Evolutionary conservation across 305 asterid genomes (phyloP).

Genomic region (Plantago coronopus): DNA sequence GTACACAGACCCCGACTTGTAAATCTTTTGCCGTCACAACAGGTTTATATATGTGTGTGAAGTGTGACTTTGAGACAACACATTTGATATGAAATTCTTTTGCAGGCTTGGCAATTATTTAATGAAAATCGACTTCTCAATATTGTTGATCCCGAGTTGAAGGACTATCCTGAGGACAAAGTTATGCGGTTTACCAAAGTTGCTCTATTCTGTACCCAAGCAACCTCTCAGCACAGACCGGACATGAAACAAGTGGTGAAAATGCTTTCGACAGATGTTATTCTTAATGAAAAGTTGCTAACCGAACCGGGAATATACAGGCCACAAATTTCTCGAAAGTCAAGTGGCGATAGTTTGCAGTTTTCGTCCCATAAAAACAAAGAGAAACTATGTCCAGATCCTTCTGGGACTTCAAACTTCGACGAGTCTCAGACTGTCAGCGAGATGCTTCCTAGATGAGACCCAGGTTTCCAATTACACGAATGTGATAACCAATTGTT

Average conservation of each 20-base stretch:
- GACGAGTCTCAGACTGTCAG: constrained; percentile 33
- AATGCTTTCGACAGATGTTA: constrained; percentile 61
- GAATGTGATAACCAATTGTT: constrained; percentile 10
- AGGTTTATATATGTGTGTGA: background rate
- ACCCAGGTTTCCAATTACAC: constrained; percentile 1
- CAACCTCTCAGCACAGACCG: constrained; percentile 64
- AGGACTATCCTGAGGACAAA: constrained; percentile 46
- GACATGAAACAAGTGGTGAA: constrained; percentile 72
- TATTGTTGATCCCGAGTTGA: constrained; percentile 59
- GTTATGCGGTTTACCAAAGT: constrained; percentile 52
- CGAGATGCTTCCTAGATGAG: constrained; percentile 61
- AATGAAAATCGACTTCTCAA: constrained; percentile 55
- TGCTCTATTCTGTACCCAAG: constrained; percentile 73
- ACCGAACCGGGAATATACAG: constrained; percentile 58
- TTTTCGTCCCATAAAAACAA: constrained; percentile 32
- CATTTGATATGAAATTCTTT: constrained; percentile 1
- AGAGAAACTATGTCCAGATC: constrained; percentile 28
- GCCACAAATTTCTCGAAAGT: constrained; percentile 27
- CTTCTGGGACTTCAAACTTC: constrained; percentile 24
- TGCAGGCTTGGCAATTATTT: constrained; percentile 75
- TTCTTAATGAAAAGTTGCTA: constrained; percentile 48
- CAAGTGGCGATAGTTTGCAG: constrained; percentile 26
- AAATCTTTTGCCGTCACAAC: background rate
- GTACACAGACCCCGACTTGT: too few relatives aligned
- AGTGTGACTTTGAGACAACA: background rate